These are phyloP conservation scores for Chrysanthemum lavandulifolium DNA, from an alignment of 129 eudicot species.

Conservation along the genomic window DNA sequence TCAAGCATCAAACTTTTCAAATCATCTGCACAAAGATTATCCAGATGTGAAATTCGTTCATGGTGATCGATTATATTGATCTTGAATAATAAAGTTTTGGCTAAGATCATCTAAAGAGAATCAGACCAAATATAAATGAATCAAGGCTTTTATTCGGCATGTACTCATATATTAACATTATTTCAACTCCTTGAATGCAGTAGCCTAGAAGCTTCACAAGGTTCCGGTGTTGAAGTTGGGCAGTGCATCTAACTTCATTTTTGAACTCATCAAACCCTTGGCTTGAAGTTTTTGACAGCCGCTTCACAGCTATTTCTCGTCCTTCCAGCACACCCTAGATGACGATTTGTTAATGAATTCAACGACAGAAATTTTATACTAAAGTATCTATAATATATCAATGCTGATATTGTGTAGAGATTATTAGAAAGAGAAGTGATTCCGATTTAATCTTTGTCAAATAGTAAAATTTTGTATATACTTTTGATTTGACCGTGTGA, in stretches of 20 bases:
- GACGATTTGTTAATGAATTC: too few relatives aligned
- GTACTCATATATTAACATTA: constrained; percentile 23
- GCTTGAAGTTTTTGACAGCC: constrained; percentile 18
- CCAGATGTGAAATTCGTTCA: background rate
- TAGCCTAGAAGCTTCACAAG: constrained; percentile 36
- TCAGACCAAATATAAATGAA: constrained; percentile 26
- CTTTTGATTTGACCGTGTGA: too few relatives aligned
- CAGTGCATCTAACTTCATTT: constrained; percentile 20
- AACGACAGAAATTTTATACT: too few relatives aligned
- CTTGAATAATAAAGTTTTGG: background rate
- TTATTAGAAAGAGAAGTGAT: too few relatives aligned
- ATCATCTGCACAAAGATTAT: constrained; percentile 13
- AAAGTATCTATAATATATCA: too few relatives aligned
- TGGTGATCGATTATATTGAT: too few relatives aligned
- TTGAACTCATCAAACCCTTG: constrained; percentile 25
- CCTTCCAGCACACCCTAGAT: constrained; percentile 32
- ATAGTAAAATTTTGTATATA: too few relatives aligned
- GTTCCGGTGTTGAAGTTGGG: constrained; percentile 36
- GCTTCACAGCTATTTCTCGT: constrained; percentile 18
- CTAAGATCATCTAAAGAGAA: background rate
- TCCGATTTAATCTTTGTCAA: too few relatives aligned
- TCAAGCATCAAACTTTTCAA: constrained; percentile 17
- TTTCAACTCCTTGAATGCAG: constrained; percentile 26
- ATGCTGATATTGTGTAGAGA: too few relatives aligned
- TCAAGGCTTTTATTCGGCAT: constrained; percentile 36